Percentiles rank a stretch among this genome's conserved stretches.
Evolutionary conservation across 2,329 filamentous ascomycete genomes (phyloP).

Genomic region (Monilinia fructigena): DNA sequence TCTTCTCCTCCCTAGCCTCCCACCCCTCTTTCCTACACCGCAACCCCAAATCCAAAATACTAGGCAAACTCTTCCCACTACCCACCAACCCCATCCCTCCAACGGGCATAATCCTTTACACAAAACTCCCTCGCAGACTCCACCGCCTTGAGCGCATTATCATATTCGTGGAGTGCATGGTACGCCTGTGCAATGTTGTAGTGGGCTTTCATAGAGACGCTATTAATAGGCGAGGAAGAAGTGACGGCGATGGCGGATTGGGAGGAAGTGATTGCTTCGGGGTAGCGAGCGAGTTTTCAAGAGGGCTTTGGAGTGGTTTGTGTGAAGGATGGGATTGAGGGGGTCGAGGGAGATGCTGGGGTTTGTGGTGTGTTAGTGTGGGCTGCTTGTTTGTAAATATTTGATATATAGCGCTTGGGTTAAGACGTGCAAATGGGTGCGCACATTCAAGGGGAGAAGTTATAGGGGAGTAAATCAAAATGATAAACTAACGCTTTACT

Average conservation of each 20-base stretch:
- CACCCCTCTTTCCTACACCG: conserved; percentile 83
- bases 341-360: conserved; percentile 73
- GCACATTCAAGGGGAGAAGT: not conserved
- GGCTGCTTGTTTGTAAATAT: conserved; percentile 8
- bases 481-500: conserved; percentile 60
- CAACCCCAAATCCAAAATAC: conserved; percentile 72
- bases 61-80: conserved; percentile 50
- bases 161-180: conserved; percentile 7
- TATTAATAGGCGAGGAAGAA: conserved; percentile 27
- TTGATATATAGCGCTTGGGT: not conserved
- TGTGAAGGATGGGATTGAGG: conserved; percentile 76
- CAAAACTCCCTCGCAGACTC: conserved; percentile 11
- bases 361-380: not conserved
- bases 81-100: conserved; percentile 60
- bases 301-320: conserved; percentile 83
- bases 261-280: conserved; percentile 75
- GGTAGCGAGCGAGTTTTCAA: conserved; percentile 73
- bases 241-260: conserved; percentile 60
- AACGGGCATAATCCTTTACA: conserved; percentile 17
- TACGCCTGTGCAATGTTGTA: conserved; percentile 80
- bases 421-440: not conserved
- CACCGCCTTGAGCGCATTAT: conserved; percentile 1
- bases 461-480: conserved; percentile 13
- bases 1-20: conserved; percentile 67
- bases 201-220: conserved; percentile 67